Percentiles rank a stretch among this genome's conserved stretches.
phyloP scores from a whole-genome alignment of 345 rosid species.

The Hevea brasiliensis region DNA sequence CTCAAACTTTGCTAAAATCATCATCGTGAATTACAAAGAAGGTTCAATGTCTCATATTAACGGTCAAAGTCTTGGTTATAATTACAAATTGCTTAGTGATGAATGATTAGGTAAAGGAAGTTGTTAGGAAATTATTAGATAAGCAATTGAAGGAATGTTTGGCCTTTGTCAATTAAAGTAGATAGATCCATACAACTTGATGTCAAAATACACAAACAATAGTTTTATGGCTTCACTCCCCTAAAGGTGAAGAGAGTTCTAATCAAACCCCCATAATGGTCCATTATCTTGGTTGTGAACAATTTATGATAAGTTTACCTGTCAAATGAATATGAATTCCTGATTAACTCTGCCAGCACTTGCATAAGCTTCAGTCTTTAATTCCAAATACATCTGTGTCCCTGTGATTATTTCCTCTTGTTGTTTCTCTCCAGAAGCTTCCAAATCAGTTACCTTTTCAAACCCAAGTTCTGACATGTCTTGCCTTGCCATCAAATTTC shows the following conservation, averaged over 20 bases:
- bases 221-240: background rate
- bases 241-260: background rate
- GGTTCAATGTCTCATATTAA: background rate
- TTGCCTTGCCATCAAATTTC: slow-evolving; percentile 95
- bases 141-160: no score
- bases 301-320: background rate
- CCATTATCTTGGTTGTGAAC: background rate
- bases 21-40: background rate
- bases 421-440: slow-evolving; percentile 33
- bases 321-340: background rate
- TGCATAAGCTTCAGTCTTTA: background rate
- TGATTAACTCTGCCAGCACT: background rate
- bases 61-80: no score
- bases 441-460: slow-evolving; percentile 37
- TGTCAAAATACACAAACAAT: background rate
- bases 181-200: background rate
- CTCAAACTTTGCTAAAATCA: background rate
- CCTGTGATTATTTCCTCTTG: background rate
- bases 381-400: background rate
- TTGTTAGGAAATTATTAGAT: no score
- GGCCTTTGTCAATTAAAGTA: no score
- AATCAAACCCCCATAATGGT: background rate
- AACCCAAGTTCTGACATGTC: slow-evolving; percentile 85
- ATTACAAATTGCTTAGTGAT: no score
- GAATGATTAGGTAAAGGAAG: no score